Evolutionary conservation across 352 stramenopile species (phyloP).

Genomic region (Globisporangium echinulatum): DNA sequence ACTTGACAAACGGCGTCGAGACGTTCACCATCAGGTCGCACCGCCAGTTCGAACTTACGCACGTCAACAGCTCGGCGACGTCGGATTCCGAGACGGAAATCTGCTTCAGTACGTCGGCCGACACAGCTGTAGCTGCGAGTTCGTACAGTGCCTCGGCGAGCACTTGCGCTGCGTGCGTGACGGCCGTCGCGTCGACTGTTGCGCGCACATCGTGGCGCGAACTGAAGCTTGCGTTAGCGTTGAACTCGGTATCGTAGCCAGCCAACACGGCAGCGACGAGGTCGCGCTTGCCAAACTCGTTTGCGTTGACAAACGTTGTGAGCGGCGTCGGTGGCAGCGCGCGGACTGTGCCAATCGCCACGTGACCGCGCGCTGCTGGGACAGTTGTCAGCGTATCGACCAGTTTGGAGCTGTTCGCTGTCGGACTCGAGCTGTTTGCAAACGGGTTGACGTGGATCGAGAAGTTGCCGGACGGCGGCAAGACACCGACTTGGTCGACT

Average conservation of each 20-base stretch:
- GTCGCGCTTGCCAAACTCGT: conserved; percentile 52
- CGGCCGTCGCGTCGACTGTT: conserved; percentile 36
- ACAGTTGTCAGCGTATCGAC: conserved; percentile 37
- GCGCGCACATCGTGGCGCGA: conserved; percentile 60
- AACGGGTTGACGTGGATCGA: conserved; percentile 63
- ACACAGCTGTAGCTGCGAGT: conserved; percentile 45
- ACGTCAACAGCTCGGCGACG: conserved; percentile 49
- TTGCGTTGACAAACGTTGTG: conserved; percentile 67
- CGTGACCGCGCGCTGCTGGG: conserved; percentile 42
- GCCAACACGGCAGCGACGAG: conserved; percentile 61
- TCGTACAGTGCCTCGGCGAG: conserved; percentile 67
- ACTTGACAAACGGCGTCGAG: conserved; percentile 49
- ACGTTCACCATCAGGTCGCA: conserved; percentile 67
- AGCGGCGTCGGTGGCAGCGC: conserved; percentile 60
- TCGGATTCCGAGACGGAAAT: conserved; percentile 53
- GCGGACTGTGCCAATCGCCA: conserved; percentile 22
- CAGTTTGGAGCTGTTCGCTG: not conserved
- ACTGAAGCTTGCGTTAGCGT: conserved; percentile 46
- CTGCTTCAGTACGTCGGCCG: conserved; percentile 24
- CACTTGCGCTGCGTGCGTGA: conserved; percentile 60
- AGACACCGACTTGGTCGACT: conserved; percentile 67
- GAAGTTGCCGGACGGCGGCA: conserved; percentile 48
- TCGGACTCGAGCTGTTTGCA: conserved; percentile 6
- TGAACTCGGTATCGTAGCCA: conserved; percentile 30
- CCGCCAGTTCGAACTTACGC: conserved; percentile 58